Evolutionary conservation across 2,329 filamentous ascomycete genomes (phyloP).

Genomic region (Ceratocystis harringtonii): DNA sequence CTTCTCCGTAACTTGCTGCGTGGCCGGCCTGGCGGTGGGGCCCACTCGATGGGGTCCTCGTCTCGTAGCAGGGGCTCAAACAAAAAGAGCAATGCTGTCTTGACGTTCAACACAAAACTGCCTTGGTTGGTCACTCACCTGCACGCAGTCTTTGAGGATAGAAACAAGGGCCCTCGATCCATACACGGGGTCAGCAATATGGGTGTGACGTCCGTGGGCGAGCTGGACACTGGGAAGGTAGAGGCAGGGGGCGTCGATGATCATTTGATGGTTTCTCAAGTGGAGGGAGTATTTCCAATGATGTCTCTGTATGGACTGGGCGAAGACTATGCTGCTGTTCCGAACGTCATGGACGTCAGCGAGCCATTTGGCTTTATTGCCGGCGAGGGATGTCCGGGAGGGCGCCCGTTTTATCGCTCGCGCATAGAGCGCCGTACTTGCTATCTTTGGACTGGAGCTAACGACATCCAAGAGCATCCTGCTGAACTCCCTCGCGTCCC

Average conservation of each 20-base stretch:
- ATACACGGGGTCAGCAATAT: constrained; percentile 72
- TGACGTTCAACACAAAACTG: constrained; percentile 76
- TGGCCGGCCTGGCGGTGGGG: constrained; percentile 52
- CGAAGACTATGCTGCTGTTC: constrained; percentile 58
- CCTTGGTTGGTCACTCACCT: constrained; percentile 65
- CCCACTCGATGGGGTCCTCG: constrained; percentile 26
- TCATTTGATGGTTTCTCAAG: constrained; percentile 57
- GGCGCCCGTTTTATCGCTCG: constrained; percentile 58
- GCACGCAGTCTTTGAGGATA: constrained; percentile 58
- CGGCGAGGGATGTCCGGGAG: constrained; percentile 75
- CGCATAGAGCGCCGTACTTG: constrained; percentile 4
- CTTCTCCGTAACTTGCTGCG: constrained; percentile 66
- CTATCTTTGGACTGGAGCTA: not conserved
- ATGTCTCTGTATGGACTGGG: constrained; percentile 64
- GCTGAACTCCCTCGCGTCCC: constrained; percentile 45
- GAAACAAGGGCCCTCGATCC: constrained; percentile 61
- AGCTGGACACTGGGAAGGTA: constrained; percentile 59
- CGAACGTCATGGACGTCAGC: constrained; percentile 84
- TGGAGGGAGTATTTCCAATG: constrained; percentile 60
- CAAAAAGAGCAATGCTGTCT: constrained; percentile 55
- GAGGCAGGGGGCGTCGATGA: constrained; percentile 73
- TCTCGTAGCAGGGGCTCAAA: constrained; percentile 33
- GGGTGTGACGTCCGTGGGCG: constrained; percentile 64
- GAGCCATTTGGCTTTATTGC: constrained; percentile 69
- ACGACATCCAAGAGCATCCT: not conserved